Percentiles rank a stretch among this genome's conserved stretches.
These are phyloP conservation scores for Annona cherimola DNA, from an alignment of 164 flowering plant genomes.

Conservation along the genomic window DNA sequence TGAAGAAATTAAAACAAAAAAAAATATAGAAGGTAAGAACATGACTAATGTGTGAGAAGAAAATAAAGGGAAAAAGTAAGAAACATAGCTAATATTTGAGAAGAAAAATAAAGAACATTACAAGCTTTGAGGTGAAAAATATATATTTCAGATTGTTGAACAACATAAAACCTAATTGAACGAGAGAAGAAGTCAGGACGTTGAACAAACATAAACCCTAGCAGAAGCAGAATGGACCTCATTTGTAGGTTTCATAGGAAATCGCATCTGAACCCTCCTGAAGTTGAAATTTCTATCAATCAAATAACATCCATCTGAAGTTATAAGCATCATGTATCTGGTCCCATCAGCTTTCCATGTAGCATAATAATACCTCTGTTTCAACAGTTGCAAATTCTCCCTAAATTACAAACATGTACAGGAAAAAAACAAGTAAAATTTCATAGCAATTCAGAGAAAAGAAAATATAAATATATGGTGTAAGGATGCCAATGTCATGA, in stretches of 20 bases:
- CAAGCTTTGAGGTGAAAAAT: too few relatives aligned
- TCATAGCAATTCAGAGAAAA: neutral
- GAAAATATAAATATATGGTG: too few relatives aligned
- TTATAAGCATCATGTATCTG: constrained; percentile 92
- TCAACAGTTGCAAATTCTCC: constrained; percentile 69
- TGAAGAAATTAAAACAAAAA: constrained; percentile 14
- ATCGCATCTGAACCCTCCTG: constrained; percentile 94
- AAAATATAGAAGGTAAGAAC: neutral
- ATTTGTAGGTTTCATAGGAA: constrained; percentile 58
- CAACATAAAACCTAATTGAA: too few relatives aligned
- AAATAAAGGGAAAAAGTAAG: too few relatives aligned
- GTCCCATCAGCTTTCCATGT: constrained; percentile 99
- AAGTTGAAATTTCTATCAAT: constrained; percentile 75
- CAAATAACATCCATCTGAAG: constrained; percentile 83
- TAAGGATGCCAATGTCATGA: too few relatives aligned
- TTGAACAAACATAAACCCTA: neutral
- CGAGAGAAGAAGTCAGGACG: too few relatives aligned
- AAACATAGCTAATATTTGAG: too few relatives aligned
- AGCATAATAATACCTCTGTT: constrained; percentile 92
- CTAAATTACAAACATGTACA: constrained; percentile 31
- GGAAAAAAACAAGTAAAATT: too few relatives aligned
- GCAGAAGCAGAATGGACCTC: constrained; percentile 36
- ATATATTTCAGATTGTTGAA: too few relatives aligned
- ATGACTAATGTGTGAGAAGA: neutral
- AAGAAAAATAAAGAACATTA: too few relatives aligned